Percentiles rank a stretch among this genome's conserved stretches.
Conservation (phyloP, 2,329 filamentous ascomycete genomes). For the Zymoseptoria ardabiliae region DNA sequence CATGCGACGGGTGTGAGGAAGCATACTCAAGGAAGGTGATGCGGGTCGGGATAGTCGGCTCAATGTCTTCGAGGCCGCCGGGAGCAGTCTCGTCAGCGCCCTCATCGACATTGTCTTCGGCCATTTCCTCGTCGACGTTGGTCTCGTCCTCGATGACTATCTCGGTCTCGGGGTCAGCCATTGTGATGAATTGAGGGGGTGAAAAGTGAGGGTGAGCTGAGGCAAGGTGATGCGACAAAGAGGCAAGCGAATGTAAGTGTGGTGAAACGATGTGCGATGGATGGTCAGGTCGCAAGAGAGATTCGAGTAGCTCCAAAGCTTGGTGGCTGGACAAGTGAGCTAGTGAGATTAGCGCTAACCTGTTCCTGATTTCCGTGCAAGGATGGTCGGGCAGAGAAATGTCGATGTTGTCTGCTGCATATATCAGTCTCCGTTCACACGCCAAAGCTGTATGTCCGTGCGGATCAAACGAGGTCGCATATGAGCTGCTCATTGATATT, state of each 20-base stretch:
- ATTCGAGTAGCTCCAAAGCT: neutral
- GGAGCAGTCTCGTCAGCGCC: constrained; percentile 28
- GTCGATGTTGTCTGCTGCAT: no score
- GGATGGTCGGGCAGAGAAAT: no score
- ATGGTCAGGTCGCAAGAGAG: neutral
- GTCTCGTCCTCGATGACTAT: constrained; percentile 28
- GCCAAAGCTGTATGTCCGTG: no score
- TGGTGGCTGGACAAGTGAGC: neutral
- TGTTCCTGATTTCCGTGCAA: no score
- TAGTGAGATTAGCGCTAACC: no score
- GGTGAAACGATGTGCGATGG: neutral
- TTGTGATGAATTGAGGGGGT: constrained; percentile 7
- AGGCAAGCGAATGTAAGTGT: neutral
- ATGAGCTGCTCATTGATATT: neutral
- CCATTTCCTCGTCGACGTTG: constrained; percentile 46
- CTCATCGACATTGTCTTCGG: constrained; percentile 26
- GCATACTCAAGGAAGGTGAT: constrained; percentile 42
- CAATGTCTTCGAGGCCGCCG: constrained; percentile 36
- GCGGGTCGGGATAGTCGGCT: constrained; percentile 34
- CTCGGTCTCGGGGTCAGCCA: constrained; percentile 27
- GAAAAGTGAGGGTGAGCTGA: neutral
- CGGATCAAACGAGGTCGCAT: neutral
- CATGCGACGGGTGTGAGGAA: neutral
- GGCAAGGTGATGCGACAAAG: neutral
- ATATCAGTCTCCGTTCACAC: no score